Conservation (phyloP, 164 flowering plant species). For the Saururus chinensis region DNA sequence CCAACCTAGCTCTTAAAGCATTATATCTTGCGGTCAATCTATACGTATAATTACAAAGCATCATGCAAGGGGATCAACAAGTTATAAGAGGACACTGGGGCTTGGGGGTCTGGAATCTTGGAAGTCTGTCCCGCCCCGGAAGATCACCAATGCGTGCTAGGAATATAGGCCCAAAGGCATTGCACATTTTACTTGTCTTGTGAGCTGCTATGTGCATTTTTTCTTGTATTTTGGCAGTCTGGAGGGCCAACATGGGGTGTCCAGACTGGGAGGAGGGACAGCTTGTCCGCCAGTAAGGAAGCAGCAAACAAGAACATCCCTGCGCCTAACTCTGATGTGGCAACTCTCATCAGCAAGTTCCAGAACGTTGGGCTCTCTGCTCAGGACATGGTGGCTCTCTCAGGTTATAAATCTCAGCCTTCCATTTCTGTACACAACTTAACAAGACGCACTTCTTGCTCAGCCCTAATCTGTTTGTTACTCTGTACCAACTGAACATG, state of each 20-base stretch:
- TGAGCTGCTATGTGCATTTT: neutral
- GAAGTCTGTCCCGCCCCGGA: too few relatives aligned
- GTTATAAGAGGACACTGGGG: too few relatives aligned
- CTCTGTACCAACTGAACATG: too few relatives aligned
- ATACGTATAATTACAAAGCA: too few relatives aligned
- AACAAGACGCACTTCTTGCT: neutral
- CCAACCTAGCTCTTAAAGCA: too few relatives aligned
- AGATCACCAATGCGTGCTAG: too few relatives aligned
- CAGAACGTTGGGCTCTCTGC: constrained; percentile 45
- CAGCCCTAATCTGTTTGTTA: too few relatives aligned
- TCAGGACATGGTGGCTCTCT: constrained; percentile 67
- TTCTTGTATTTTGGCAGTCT: constrained; percentile 26
- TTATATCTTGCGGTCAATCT: too few relatives aligned
- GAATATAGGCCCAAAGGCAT: too few relatives aligned
- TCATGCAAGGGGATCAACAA: too few relatives aligned
- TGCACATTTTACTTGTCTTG: neutral
- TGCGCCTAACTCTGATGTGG: constrained; percentile 41
- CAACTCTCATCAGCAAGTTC: constrained; percentile 42
- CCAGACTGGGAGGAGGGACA: constrained; percentile 55
- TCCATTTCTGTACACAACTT: too few relatives aligned
- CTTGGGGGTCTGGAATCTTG: too few relatives aligned
- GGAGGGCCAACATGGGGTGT: constrained; percentile 84
- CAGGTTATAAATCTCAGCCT: constrained; percentile 32
- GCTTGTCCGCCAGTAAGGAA: constrained; percentile 50
- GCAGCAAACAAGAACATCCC: constrained; percentile 66